Percentiles rank a stretch among this genome's conserved stretches.
These are phyloP conservation scores for Diaporthe nobilis DNA, from an alignment of 2,329 filamentous ascomycete genomes.

Conservation along the genomic window DNA sequence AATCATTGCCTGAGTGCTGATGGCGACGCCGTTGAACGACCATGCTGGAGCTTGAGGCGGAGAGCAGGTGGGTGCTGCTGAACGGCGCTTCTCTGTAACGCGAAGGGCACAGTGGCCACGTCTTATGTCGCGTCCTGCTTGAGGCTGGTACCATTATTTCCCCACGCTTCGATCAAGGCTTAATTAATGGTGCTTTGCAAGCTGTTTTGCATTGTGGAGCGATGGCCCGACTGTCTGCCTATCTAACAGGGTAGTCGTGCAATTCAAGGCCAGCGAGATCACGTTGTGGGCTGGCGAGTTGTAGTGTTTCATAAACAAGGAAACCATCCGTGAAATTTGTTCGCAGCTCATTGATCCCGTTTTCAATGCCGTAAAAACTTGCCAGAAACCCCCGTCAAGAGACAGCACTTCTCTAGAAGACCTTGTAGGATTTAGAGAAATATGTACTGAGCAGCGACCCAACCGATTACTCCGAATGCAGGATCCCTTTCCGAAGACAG, in stretches of 20 bases:
- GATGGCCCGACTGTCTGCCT: constrained; percentile 15
- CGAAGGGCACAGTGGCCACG: not conserved
- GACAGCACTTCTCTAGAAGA: constrained; percentile 40
- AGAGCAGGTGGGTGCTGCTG: not conserved
- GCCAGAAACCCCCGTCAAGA: constrained; percentile 41
- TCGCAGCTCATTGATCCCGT: constrained; percentile 44
- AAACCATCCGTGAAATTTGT: constrained; percentile 43
- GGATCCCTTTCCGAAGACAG: constrained; percentile 54
- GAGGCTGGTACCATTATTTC: no score
- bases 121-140: not conserved
- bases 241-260: constrained; percentile 20
- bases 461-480: constrained; percentile 74
- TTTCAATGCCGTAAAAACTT: constrained; percentile 46
- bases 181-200: not conserved
- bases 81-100: no score
- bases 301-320: constrained; percentile 31
- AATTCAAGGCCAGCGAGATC: constrained; percentile 9
- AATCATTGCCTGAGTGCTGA: not conserved
- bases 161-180: not conserved
- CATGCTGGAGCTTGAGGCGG: no score
- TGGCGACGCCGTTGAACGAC: not conserved
- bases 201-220: constrained; percentile 14
- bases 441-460: constrained; percentile 58
- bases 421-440: constrained; percentile 44
- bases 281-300: not conserved